phyloP scores from a whole-genome alignment of 768 basidiomycete genomes.

The Cystofilobasidium ferigula region DNA sequence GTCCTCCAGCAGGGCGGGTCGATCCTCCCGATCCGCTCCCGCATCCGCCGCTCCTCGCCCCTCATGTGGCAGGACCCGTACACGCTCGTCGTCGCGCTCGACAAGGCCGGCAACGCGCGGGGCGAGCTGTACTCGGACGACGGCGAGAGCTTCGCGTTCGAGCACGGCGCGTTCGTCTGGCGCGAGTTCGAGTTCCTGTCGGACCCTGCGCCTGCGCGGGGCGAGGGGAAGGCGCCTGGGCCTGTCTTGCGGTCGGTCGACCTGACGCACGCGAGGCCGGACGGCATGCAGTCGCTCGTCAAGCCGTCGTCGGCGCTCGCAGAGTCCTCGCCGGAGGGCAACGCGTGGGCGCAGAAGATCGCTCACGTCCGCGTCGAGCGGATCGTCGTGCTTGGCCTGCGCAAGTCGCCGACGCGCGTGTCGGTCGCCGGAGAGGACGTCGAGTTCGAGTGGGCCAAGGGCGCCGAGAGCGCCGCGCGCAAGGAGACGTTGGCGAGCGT shows the following conservation, averaged over 20 bases:
- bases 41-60: slow-evolving; percentile 70
- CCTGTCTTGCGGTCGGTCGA: slow-evolving; percentile 46
- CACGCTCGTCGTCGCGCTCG: slow-evolving; percentile 72
- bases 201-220: no score
- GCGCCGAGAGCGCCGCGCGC: slow-evolving; percentile 48
- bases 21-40: slow-evolving; percentile 74
- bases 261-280: slow-evolving; percentile 45
- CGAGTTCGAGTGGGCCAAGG: slow-evolving; percentile 58
- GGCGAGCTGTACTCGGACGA: slow-evolving; percentile 95
- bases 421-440: slow-evolving; percentile 42
- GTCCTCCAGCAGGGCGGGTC: slow-evolving; percentile 82
- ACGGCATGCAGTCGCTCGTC: slow-evolving; percentile 36
- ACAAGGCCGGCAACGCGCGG: slow-evolving; percentile 48
- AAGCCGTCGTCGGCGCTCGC: slow-evolving; percentile 13
- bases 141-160: slow-evolving; percentile 68
- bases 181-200: slow-evolving; percentile 57
- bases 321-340: slow-evolving; percentile 48
- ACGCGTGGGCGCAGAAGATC: slow-evolving; percentile 59
- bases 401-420: slow-evolving; percentile 47
- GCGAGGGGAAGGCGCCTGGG: slow-evolving; percentile 40
- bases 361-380: slow-evolving; percentile 65
- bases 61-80: slow-evolving; percentile 88
- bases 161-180: slow-evolving; percentile 72
- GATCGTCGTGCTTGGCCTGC: slow-evolving; percentile 65
- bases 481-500: slow-evolving; percentile 58